These are phyloP conservation scores for Hyphopichia fennica DNA, from an alignment of 1,139 yeast species.

Conservation along the genomic window DNA sequence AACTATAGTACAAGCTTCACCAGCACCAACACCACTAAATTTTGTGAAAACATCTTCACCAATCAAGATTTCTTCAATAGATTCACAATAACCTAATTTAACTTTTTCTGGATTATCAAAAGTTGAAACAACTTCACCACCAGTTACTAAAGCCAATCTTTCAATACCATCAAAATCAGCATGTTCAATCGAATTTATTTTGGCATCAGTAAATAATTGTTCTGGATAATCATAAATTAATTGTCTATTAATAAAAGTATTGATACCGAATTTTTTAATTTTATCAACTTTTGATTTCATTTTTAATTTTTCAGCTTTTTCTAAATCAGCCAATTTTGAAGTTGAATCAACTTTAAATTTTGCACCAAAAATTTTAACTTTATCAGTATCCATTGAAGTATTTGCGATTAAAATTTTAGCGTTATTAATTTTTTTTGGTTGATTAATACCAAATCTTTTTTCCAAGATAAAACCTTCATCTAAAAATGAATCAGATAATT, in stretches of 20 bases:
- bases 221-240: conserved; percentile 98
- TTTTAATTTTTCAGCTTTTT: conserved; percentile 91
- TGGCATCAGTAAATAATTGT: conserved; percentile 84
- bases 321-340: conserved; percentile 90
- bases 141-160: conserved; percentile 92
- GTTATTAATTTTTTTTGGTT: conserved; percentile 80
- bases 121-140: conserved; percentile 97
- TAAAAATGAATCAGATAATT: conserved; percentile 83
- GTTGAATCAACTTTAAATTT: conserved; percentile 96
- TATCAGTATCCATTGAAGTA: conserved; percentile 96
- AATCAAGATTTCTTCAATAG: conserved; percentile 85
- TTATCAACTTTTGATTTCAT: conserved; percentile 90
- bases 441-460: conserved; percentile 90
- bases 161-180: conserved; percentile 99
- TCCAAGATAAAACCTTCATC: conserved; percentile 95
- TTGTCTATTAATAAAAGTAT: conserved; percentile 92
- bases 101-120: conserved; percentile 90
- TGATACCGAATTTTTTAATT: conserved; percentile 78
- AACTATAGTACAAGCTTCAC: conserved; percentile 95
- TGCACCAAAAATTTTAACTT: conserved; percentile 96
- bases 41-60: conserved; percentile 88
- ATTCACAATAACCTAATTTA: conserved; percentile 83
- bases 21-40: conserved; percentile 92
- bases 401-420: conserved; percentile 91
- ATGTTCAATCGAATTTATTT: conserved; percentile 91